Percentiles rank a stretch among this genome's conserved stretches.
phyloP scores from a whole-genome alignment of 345 rosid genomes.

The Eucalyptus globulus region DNA sequence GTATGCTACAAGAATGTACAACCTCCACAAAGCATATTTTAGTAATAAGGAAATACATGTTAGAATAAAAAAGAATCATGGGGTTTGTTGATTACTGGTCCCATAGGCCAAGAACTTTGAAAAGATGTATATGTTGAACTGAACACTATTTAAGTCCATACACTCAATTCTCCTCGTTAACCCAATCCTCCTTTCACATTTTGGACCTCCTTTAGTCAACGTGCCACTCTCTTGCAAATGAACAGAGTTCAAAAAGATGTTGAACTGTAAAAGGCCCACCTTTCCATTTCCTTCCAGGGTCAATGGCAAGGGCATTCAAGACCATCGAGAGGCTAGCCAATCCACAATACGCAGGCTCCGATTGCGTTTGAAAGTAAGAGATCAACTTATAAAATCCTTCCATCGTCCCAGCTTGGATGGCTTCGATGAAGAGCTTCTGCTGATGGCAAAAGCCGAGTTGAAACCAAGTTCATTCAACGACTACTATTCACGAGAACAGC shows the following conservation, averaged over 20 bases:
- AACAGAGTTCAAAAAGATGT: neutral
- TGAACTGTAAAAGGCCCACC: constrained; percentile 12
- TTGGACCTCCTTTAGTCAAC: neutral
- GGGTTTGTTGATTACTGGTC: neutral
- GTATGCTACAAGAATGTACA: neutral
- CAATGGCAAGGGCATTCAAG: constrained; percentile 83
- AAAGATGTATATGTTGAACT: neutral
- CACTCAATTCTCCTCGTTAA: neutral
- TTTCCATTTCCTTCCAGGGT: constrained; percentile 78
- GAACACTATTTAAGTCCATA: neutral
- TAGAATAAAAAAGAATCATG: neutral
- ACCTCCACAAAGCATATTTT: neutral
- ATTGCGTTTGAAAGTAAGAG: constrained; percentile 84
- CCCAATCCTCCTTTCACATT: neutral
- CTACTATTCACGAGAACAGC: neutral
- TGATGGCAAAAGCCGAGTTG: neutral
- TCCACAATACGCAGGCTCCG: constrained; percentile 89
- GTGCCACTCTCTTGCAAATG: neutral
- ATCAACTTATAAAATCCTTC: constrained; percentile 80
- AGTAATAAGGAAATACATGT: neutral
- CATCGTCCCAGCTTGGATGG: constrained; percentile 82
- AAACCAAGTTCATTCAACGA: neutral
- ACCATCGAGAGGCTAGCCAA: constrained; percentile 85
- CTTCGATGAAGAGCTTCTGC: constrained; percentile 73
- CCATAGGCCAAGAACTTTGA: neutral